These are phyloP conservation scores for Conringia planisiliqua DNA, from an alignment of 345 rosid species.

Conservation along the genomic window DNA sequence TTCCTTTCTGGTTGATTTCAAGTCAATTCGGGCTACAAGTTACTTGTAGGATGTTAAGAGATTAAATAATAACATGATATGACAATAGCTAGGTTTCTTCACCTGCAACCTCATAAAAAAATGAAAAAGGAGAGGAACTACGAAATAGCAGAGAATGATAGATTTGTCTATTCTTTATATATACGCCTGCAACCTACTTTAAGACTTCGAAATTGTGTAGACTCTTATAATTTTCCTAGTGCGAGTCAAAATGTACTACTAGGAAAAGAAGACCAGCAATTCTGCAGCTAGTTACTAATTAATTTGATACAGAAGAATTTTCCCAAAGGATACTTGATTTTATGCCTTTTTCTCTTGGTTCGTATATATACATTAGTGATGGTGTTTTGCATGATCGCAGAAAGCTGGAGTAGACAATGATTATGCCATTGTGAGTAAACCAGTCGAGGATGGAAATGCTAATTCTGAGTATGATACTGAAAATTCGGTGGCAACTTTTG, in stretches of 20 bases:
- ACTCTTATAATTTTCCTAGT: not conserved
- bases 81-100: conserved; percentile 1
- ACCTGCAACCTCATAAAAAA: not conserved
- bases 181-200: conserved; percentile 6
- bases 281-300: not conserved
- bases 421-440: conserved; percentile 72
- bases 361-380: not conserved
- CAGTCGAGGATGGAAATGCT: conserved; percentile 65
- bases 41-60: conserved; percentile 8
- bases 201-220: not conserved
- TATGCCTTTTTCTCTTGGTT: conserved; percentile 1
- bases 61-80: not conserved
- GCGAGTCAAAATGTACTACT: not conserved
- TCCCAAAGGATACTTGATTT: not conserved
- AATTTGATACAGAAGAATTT: not conserved
- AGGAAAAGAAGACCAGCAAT: not conserved
- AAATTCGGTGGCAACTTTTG: conserved; percentile 50
- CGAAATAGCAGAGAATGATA: conserved; percentile 11
- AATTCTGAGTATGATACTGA: conserved; percentile 66
- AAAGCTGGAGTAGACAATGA: conserved; percentile 61
- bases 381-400: conserved; percentile 42
- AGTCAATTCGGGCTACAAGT: conserved; percentile 1
- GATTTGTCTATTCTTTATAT: not conserved
- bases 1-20: conserved; percentile 1
- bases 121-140: not conserved